These are phyloP conservation scores for Cynara cardunculus DNA, from an alignment of 129 eudicot genomes.

Conservation along the genomic window DNA sequence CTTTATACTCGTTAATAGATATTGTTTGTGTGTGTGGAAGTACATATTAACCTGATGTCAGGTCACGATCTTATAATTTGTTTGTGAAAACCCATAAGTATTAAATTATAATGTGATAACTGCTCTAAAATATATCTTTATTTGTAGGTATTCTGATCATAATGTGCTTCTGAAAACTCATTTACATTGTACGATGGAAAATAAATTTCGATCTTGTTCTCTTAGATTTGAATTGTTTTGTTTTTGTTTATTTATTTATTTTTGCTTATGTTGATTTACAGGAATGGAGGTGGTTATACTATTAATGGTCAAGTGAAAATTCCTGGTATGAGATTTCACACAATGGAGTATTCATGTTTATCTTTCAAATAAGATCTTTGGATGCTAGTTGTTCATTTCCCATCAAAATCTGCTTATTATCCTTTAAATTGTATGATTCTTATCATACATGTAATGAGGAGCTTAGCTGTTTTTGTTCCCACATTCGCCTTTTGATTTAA, in stretches of 20 bases:
- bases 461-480: not conserved
- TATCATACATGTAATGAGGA: not conserved
- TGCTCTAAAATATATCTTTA: not conserved
- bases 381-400: not conserved
- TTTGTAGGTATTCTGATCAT: not conserved
- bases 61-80: not conserved
- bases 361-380: not conserved
- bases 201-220: not conserved
- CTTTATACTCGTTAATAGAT: not conserved
- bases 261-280: slow-evolving; percentile 26
- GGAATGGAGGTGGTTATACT: slow-evolving; percentile 67
- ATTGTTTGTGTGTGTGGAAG: not conserved
- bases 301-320: slow-evolving; percentile 78
- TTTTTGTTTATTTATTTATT: not conserved
- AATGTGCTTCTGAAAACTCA: not conserved
- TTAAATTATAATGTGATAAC: not conserved
- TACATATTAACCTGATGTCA: not conserved
- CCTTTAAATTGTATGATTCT: not conserved
- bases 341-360: not conserved
- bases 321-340: slow-evolving; percentile 52
- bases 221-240: not conserved
- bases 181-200: not conserved
- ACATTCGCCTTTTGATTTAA: not conserved
- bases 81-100: not conserved
- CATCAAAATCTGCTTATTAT: not conserved